Evolutionary conservation across 306 rosid species (phyloP), one percentile per base, ranked within the genome.

Genomic region (Psophocarpus tetragonolobus): DNA sequence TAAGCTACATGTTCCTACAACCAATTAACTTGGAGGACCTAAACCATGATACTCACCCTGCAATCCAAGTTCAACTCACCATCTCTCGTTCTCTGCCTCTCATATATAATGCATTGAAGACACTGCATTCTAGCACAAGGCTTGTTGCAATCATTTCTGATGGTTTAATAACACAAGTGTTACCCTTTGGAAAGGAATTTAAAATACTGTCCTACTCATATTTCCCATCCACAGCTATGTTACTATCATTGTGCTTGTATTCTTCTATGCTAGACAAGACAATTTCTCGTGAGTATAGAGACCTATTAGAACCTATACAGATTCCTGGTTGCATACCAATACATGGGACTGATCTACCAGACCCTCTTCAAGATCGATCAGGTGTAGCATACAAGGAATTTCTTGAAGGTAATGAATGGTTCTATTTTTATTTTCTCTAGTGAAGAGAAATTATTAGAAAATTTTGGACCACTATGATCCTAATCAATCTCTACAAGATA

Each of bases 181-280:
- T 79, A 3, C 60, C 71, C 33, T 67, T 82, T 48, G 76, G 81
- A 0, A 82, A 73, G 12, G 81, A 79, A 3, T 66, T 48, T 3
- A 39, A 82, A 5, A 9, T 75, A 29, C 65, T 50, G 47, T 47
- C 80, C 1, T 85, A 69, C n/a, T 3, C 79, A 11, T 85, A 78
- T 65, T 82, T 74, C 23, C 88, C 88, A n/a, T 79, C 84, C 5
- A 74, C 88, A 3, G 76, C 84, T 12, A 82, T 75, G 84, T 60
- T 72, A 42, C 72, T 85, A 8, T 82, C 88, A 4, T 67, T 85
- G 0, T 82, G 83, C 57, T 38, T 85, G 2, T 39, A 85, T 58
- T 64, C 75, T 68, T 68, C 88, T 0, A 27, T 56, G 68, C 29
- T 85, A 5, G 84, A 85, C 60, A 61, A 71, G 48, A 67, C 36